Evolutionary conservation across 768 basidiomycete species (phyloP).

Genomic region (Candolleomyces eurysporus): DNA sequence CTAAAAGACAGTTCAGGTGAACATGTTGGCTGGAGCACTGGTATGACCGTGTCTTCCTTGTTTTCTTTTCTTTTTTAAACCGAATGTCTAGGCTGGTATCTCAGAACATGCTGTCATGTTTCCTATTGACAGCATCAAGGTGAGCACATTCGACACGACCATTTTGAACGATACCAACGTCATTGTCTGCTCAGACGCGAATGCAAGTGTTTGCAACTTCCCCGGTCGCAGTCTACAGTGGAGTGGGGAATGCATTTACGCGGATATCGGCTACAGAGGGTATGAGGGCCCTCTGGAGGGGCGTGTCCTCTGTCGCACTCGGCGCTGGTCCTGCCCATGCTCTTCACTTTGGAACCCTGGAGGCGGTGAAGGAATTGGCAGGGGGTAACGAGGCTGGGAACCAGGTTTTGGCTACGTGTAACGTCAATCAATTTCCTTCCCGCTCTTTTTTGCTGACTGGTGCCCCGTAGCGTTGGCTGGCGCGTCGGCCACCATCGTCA

Average conservation of each 20-base stretch:
- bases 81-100: slow-evolving; percentile 78
- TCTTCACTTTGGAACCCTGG: slow-evolving; percentile 95
- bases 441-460: slow-evolving; percentile 8
- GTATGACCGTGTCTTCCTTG: slow-evolving; percentile 47
- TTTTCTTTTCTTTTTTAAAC: slow-evolving; percentile 1
- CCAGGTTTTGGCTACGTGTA: slow-evolving; percentile 88
- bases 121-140: slow-evolving; percentile 98
- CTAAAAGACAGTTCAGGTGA: slow-evolving; percentile 54
- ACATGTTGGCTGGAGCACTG: slow-evolving; percentile 96
- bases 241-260: slow-evolving; percentile 86
- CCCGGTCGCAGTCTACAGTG: slow-evolving; percentile 82
- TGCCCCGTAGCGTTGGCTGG: slow-evolving; percentile 75
- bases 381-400: slow-evolving; percentile 82
- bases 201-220: slow-evolving; percentile 97
- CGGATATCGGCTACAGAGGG: slow-evolving; percentile 96
- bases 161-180: neutral
- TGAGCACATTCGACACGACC: slow-evolving; percentile 30
- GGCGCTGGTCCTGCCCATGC: slow-evolving; percentile 99
- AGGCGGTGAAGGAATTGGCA: slow-evolving; percentile 88
- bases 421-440: slow-evolving; percentile 27
- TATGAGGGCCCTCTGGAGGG: slow-evolving; percentile 87
- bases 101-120: slow-evolving; percentile 99
- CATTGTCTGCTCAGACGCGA: slow-evolving; percentile 67
- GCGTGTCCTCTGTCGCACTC: slow-evolving; percentile 92
- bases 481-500: slow-evolving; percentile 90